Evolutionary conservation across 2,329 filamentous ascomycete genomes (phyloP), one percentile per base, ranked within the genome.

Genomic region (Colletotrichum navitas): DNA sequence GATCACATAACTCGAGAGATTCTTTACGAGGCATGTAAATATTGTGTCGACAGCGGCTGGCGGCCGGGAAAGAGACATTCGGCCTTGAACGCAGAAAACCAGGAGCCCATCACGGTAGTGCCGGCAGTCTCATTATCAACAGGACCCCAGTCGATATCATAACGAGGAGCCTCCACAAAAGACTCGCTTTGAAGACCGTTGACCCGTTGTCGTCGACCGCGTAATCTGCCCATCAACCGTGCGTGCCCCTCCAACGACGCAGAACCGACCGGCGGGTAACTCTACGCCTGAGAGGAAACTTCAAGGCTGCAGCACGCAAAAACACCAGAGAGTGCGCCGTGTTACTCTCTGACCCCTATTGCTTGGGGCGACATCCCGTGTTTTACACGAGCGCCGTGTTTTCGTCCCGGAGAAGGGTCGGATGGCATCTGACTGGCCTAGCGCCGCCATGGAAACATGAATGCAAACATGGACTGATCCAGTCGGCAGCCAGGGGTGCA

Each of bases 381-480:
- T 51, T 26, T 16, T 32, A 56, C 18, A 67, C 49, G 45, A 49
- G 65, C 60, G 54, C 21, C 26, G 36, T 32, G 39, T 63, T 45
- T 54, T 64, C 16, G n/a, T 34, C 47, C 43, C 10, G 39, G 47
- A n/a, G 41, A 41, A 43, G 34, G 39, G 32, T 47, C 32, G 59
- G 59, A 64, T 68, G 69, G 54, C 59, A 72, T 60, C 69, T 69
- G 65, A 64, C 24, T 63, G 59, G 39, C 65, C 60, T 47, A 64
- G 69, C 65, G 52, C 29, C 65, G 52, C 29, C 14, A 41, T 39
- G 58, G 10, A 47, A 55, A 39, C 29, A n/a, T 45, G 45, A 24
- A 47, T 47, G 45, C 14, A 54, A 66, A 39, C 47, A 70, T 34
- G 14, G 54, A 62, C n/a, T 47, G 34, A 59, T 14, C 32, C 45